A percentile compares a stretch with the other conserved stretches of the same genome.
phyloP scores from a whole-genome alignment of 352 stramenopile genomes.

The Globisporangium heterothallicum region DNA sequence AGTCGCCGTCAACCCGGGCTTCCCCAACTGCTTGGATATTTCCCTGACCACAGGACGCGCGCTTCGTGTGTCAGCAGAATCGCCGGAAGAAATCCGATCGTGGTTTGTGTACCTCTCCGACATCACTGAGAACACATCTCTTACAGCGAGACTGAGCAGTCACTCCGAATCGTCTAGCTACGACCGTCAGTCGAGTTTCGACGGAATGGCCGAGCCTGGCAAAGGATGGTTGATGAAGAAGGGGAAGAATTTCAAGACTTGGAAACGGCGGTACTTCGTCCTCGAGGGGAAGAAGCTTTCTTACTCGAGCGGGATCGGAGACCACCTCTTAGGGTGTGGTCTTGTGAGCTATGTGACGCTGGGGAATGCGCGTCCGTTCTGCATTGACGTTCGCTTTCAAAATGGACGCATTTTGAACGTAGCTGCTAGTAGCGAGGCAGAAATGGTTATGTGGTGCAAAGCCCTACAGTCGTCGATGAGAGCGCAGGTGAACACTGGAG shows the following conservation, averaged over 20 bases:
- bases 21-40: constrained; percentile 70
- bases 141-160: constrained; percentile 17
- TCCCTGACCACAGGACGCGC: constrained; percentile 46
- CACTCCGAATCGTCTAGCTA: constrained; percentile 1
- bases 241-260: constrained; percentile 59
- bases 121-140: constrained; percentile 17
- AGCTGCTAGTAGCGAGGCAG: constrained; percentile 39
- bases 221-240: constrained; percentile 55
- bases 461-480: constrained; percentile 43
- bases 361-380: constrained; percentile 62
- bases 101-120: constrained; percentile 49
- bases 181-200: background rate
- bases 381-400: constrained; percentile 54
- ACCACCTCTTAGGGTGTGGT: constrained; percentile 36
- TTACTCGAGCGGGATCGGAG: constrained; percentile 38
- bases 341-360: constrained; percentile 48
- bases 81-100: constrained; percentile 46
- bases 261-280: constrained; percentile 60
- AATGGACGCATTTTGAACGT: constrained; percentile 63
- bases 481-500: constrained; percentile 12
- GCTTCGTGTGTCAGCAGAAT: constrained; percentile 61
- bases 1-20: constrained; percentile 35
- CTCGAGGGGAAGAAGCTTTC: constrained; percentile 52
- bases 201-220: constrained; percentile 16
- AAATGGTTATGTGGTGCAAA: constrained; percentile 60